Evolutionary conservation across 31 red algal species (phyloP), one percentile per base, ranked within the genome.

Genomic region (Endocladia muricata): DNA sequence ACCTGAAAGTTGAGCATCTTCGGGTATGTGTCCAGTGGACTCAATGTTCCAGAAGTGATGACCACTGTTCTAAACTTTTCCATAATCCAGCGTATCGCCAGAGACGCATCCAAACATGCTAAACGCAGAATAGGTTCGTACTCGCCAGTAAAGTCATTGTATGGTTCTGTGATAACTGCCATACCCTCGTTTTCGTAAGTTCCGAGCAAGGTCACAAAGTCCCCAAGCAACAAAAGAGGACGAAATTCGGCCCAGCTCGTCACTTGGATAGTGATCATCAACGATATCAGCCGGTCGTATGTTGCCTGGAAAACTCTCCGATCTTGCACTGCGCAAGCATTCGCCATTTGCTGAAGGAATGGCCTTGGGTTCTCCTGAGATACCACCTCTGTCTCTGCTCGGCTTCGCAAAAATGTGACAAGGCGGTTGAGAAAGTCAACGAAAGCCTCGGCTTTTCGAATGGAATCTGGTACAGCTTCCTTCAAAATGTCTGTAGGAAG

Each of bases 1-100:
- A 90, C 89, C 2, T 54, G 58, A 61, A 97, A 97, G 80, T 83
- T 81, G 7, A 97, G 76, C 58, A 97, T 88, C 22, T 71, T 70
- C 22, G 89, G 72, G 72, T 97, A 97, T 41, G 92, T 73, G 51
- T 93, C 85, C 1, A 93, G 73, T 34, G 94, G 94, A 25, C 89
- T 93, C 23, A 97, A 78, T 28, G 94, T 97, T 9, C 94, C 94
- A 7, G 94, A 97, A 6, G 94, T 97, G 52, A 97, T 85, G 29
- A 97, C 73, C 3, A 97, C 94, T 8, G 89, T 83, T 19, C 88
- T 84, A 62, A 97, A 97, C 41, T 77, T 91, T 25, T 73, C 55
- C 63, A 97, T 77, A 37, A 97, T 58, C 34, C 89, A 90, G 41
- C 86, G 70, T 71, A 97, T 93, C 7, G 84, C 88, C 37, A 97